Evolutionary conservation across 1,284 basidiomycete genomes (phyloP).

Genomic region (Peniophora sp.): DNA sequence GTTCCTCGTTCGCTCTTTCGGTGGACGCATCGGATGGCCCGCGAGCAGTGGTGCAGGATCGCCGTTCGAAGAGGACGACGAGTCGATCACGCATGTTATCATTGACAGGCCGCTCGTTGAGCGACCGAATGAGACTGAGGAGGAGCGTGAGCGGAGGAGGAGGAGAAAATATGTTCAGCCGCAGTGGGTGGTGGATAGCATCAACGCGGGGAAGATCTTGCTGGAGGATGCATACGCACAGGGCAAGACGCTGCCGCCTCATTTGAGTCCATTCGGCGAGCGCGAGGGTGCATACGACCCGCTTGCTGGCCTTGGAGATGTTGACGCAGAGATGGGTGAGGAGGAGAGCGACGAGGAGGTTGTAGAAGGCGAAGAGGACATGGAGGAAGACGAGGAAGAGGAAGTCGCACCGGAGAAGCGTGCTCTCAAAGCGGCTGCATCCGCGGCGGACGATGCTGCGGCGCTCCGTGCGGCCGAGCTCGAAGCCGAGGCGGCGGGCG

Average conservation of each 20-base stretch:
- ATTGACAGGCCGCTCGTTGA: slow-evolving; percentile 79
- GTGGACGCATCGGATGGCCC: slow-evolving; percentile 88
- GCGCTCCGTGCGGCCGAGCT: slow-evolving; percentile 86
- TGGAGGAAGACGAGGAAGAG: slow-evolving; percentile 25
- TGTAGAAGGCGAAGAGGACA: slow-evolving; percentile 25
- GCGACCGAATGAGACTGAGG: slow-evolving; percentile 41
- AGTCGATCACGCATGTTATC: slow-evolving; percentile 91
- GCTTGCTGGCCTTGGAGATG: slow-evolving; percentile 21
- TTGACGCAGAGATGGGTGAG: slow-evolving; percentile 23
- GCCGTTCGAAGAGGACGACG: slow-evolving; percentile 65
- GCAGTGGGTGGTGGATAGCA: slow-evolving; percentile 97
- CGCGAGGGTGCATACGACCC: slow-evolving; percentile 75
- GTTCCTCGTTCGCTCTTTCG: slow-evolving; percentile 90
- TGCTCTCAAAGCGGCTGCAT: slow-evolving; percentile 51
- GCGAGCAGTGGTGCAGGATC: slow-evolving; percentile 79
- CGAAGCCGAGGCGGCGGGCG: slow-evolving; percentile 85
- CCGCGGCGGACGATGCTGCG: slow-evolving; percentile 51
- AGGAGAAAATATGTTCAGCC: slow-evolving; percentile 91
- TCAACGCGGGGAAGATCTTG: slow-evolving; percentile 82
- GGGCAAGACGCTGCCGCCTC: slow-evolving; percentile 86
- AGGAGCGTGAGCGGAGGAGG: slow-evolving; percentile 54
- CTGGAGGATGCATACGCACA: slow-evolving; percentile 84
- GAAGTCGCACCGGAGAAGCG: slow-evolving; percentile 29
- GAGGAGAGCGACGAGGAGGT: slow-evolving; percentile 23
- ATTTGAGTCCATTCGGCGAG: slow-evolving; percentile 93